Evolutionary conservation across 176 grass and related monocot genomes (phyloP), one percentile per base, ranked within the genome.

Genomic region (Phoenix roebelenii): DNA sequence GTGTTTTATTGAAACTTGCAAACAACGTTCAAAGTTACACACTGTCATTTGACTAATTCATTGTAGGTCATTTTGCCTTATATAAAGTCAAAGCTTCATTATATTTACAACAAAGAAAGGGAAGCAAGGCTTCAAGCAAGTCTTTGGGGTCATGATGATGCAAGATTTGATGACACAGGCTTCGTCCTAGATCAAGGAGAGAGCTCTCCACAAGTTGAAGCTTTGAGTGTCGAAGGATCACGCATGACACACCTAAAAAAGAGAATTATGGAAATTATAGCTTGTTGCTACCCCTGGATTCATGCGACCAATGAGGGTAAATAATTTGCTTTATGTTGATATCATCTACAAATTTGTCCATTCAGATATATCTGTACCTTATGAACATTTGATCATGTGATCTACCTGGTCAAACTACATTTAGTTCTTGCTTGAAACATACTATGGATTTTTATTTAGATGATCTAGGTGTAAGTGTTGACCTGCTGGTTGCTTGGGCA

Each of bases 261-360:
- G 49, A 92, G 75, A 61, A 75, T 98, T 64, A 57, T 51, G 3
- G 64, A 81, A 64, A 49, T 88, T 71, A 66, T 98, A 57, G 76
- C 76, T 76, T 72, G 78, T 88, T 98, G 84, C 79, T 98, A 98
- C 64, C 93, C 93, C 72, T 98, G 87, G 93, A 98, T 98, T 67
- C 93, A 98, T 83, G 93, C 87, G 4, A 98, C 84, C 20, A 88
- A 83, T 65, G 93, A 98, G 92, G 93, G 93, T 97, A 54, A 24
- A 61, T 24, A 7, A 9, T 53, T 61, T 54, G 25, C 22, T 44
- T 53, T 59, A 52, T 74, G 68, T 15, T 57, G 53, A 23, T 50
- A 56, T 0, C 9, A 60, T 19, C 24, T 57, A 24, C 16, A 65
- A 44, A 44, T 3, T 12, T 44, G 35, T 44, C 35, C 35, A 44